Evolutionary conservation across 2,329 filamentous ascomycete species (phyloP).

Genomic region (Colletotrichum somersetense): DNA sequence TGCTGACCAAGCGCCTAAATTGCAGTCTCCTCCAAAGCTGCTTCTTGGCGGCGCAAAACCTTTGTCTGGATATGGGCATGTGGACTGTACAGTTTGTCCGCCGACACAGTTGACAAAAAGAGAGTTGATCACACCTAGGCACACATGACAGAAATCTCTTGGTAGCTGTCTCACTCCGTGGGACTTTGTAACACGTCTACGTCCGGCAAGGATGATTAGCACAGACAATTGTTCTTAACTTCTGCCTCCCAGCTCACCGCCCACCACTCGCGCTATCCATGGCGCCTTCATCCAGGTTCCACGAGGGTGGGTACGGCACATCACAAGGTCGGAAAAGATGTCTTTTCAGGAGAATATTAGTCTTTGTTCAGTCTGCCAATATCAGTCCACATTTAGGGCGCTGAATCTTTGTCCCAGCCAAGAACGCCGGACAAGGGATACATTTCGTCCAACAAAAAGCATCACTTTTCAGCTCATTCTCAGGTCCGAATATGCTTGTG

Average conservation of each 20-base stretch:
- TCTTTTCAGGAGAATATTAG: slow-evolving; percentile 5
- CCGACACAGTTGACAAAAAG: background rate
- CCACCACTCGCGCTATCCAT: background rate
- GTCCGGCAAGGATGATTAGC: background rate
- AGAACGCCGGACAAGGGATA: background rate
- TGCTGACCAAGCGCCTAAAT: background rate
- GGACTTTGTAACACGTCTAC: background rate
- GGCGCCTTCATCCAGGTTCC: background rate
- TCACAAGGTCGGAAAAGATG: background rate
- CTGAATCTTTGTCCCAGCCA: background rate
- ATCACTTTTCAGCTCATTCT: slow-evolving; percentile 34
- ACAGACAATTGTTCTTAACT: background rate
- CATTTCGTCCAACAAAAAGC: slow-evolving; percentile 15
- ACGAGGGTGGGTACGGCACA: background rate
- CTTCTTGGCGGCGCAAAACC: no score
- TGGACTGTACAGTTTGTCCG: background rate
- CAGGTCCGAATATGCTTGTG: slow-evolving; percentile 28
- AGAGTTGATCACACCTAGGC: background rate
- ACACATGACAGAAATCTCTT: background rate
- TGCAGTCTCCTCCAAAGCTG: no score
- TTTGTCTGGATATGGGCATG: background rate
- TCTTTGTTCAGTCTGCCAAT: slow-evolving; percentile 1
- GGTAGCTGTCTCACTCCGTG: background rate
- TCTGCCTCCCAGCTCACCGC: no score
- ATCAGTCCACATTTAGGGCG: background rate